phyloP scores from a whole-genome alignment of 495 filamentous ascomycete genomes.

The Glarea lozoyensis region DNA sequence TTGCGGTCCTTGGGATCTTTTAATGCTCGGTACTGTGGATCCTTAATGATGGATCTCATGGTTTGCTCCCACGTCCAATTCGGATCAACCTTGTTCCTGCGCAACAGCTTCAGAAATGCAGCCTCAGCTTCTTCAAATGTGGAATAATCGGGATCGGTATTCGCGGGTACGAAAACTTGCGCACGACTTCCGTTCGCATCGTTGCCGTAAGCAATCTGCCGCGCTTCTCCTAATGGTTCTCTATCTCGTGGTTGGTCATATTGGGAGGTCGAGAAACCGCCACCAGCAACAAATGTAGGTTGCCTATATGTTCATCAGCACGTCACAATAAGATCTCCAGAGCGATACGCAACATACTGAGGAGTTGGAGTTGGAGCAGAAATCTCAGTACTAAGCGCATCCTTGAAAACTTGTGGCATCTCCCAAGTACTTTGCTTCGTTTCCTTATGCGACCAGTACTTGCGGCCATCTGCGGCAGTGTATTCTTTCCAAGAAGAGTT shows the following conservation, averaged over 20 bases:
- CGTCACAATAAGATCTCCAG: too few species aligned
- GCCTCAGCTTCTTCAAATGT: slow-evolving; percentile 87
- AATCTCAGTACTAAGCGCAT: slow-evolving; percentile 50
- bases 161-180: slow-evolving; percentile 52
- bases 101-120: slow-evolving; percentile 87
- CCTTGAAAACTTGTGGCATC: slow-evolving; percentile 78
- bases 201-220: slow-evolving; percentile 61
- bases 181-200: slow-evolving; percentile 40
- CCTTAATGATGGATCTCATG: slow-evolving; percentile 81
- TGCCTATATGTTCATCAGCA: slow-evolving; percentile 26
- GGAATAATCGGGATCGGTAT: slow-evolving; percentile 73
- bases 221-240: slow-evolving; percentile 47
- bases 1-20: slow-evolving; percentile 92
- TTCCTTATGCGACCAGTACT: slow-evolving; percentile 92
- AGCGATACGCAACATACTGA: slow-evolving; percentile 57
- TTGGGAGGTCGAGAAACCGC: slow-evolving; percentile 37
- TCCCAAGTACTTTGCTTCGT: slow-evolving; percentile 92
- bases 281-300: slow-evolving; percentile 60
- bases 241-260: slow-evolving; percentile 29
- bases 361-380: slow-evolving; percentile 35
- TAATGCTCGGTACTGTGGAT: slow-evolving; percentile 87
- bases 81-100: slow-evolving; percentile 72
- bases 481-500: slow-evolving; percentile 92
- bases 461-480: slow-evolving; percentile 71
- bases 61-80: slow-evolving; percentile 92